Base-by-base conservation (phyloP, 2,329 filamentous ascomycete genomes). In the Trichophyton mentagrophytes region DNA sequence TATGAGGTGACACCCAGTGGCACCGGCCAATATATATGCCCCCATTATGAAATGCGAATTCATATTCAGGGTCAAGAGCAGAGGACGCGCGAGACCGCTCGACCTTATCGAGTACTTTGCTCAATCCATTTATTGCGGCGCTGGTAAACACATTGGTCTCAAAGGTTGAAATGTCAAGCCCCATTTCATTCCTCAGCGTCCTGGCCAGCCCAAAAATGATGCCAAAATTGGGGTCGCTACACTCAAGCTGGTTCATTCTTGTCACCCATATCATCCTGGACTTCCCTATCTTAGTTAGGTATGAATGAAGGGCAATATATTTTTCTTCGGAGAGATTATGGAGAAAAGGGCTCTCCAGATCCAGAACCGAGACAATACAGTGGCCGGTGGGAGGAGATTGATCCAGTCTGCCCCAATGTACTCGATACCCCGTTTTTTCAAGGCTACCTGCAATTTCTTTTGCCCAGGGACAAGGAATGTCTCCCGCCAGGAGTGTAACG, bases 291-390 rank as follows among this genome's bases (percentile, higher is more conserved):
- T 51, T 11, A 13, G 13, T n/a, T 7, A 59, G 13, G 20, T 55
- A 59, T 17, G 9, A 6, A 7, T 47, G 42, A 20, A 59, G 44
- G 15, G 13, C 25, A 20, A 9, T 2, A 17, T 25, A 59, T 25
- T 33, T 13, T 2, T 27, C 5, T 25, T 13, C 40, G 9, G 20
- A 8, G 59, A 77, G 77, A 51, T 76, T 74, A 0, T 69, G 63
- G 7, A 61, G 38, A 57, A 75, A 73, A 0, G 73, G 57, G 1
- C 70, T 65, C 7, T 76, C 68, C 0, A 76, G 66, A 36, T 69
- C 59, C 7, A 61, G 36, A 9, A 61, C 20, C 9, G 59, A 38
- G 17, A 61, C 7, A 15, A 61, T 47, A 30, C 42, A 33, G 17
- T 61, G 36, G 22, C 11, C 9, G 15, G 30, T 9, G 6, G 59